These are phyloP conservation scores for Neoboletus subvelutipes DNA, from an alignment of 768 basidiomycete genomes.

Conservation along the genomic window DNA sequence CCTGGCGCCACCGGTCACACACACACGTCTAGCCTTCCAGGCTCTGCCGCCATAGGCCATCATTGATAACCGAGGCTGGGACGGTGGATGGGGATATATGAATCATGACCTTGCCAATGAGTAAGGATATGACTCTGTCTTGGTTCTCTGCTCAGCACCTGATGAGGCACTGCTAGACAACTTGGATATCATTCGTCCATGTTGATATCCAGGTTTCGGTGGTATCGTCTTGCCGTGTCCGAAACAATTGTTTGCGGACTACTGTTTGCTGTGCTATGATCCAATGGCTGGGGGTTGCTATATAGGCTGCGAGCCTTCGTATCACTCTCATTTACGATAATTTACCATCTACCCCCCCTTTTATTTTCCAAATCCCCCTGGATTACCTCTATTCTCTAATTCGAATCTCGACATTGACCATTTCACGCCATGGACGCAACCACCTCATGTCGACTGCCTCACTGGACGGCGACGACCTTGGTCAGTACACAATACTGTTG, in stretches of 20 bases:
- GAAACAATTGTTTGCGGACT: not conserved
- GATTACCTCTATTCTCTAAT: not conserved
- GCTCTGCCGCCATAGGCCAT: conserved; percentile 4
- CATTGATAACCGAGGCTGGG: not conserved
- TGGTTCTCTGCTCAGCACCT: not conserved
- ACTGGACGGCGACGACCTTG: conserved; percentile 2
- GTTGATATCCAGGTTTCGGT: not conserved
- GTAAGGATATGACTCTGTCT: not conserved
- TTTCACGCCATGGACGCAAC: conserved; percentile 8
- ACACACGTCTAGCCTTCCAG: not conserved
- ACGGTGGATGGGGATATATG: not conserved
- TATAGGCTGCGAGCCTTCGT: conserved; percentile 16
- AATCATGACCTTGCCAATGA: not conserved
- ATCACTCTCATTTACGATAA: conserved; percentile 1
- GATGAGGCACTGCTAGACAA: not conserved
- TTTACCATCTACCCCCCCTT: not conserved
- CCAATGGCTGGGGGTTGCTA: conserved; percentile 11
- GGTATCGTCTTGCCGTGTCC: conserved; percentile 2
- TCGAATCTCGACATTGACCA: not conserved
- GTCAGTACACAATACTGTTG: conserved; percentile 4
- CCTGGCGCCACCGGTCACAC: conserved; percentile 14
- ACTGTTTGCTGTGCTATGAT: conserved; percentile 19
- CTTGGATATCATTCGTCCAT: not conserved
- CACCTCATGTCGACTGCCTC: not conserved
- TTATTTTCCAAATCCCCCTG: not conserved